Conservation (phyloP, 2,329 filamentous ascomycete species). For the Aciculosporium take region DNA sequence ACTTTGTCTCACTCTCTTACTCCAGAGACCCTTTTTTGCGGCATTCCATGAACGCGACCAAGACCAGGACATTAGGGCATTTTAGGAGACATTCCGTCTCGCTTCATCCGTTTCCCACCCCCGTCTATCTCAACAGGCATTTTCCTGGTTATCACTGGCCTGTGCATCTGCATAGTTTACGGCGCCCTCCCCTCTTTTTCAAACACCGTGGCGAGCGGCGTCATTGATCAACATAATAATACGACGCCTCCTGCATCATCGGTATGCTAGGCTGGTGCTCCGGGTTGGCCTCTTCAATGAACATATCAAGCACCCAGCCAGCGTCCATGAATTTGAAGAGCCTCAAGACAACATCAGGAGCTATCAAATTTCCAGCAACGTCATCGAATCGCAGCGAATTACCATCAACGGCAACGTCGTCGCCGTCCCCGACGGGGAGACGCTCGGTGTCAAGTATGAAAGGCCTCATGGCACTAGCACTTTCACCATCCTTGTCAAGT, state of each 20-base stretch:
- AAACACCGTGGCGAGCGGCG: background rate
- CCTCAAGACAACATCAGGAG: background rate
- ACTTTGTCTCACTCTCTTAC: conserved; percentile 5
- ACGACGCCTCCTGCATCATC: conserved; percentile 2
- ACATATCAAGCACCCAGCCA: background rate
- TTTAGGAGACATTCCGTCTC: background rate
- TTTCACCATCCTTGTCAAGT: conserved; percentile 16
- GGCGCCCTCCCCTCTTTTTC: too few relatives aligned
- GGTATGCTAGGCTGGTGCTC: conserved; percentile 5
- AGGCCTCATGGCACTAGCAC: conserved; percentile 22
- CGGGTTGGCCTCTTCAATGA: conserved; percentile 5
- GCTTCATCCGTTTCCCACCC: background rate
- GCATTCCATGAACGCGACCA: conserved; percentile 1
- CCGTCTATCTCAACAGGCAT: background rate
- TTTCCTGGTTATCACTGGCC: background rate
- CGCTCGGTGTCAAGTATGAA: conserved; percentile 27
- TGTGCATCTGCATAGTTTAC: background rate
- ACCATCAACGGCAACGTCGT: conserved; percentile 8
- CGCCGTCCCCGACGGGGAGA: conserved; percentile 12
- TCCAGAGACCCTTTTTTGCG: background rate
- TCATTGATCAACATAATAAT: conserved; percentile 4
- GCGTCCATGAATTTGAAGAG: conserved; percentile 4
- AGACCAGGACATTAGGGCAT: background rate
- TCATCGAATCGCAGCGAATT: conserved; percentile 2
- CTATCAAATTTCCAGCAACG: background rate